Evolutionary conservation across 441 rosid species (phyloP).

Genomic region (Croton setiger): DNA sequence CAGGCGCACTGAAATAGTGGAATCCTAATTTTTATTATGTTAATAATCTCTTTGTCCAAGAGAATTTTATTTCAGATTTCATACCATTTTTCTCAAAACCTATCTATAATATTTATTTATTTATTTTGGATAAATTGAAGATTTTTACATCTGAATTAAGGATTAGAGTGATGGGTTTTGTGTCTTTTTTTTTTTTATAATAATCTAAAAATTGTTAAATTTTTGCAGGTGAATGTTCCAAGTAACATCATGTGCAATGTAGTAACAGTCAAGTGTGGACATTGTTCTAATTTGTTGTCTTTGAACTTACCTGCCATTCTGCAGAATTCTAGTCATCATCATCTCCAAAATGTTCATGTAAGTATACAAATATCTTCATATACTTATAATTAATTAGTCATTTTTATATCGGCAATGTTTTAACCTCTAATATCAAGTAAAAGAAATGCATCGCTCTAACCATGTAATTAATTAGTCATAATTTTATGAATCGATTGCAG

Average conservation of each 20-base stretch:
- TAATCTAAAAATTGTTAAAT: too few relatives aligned
- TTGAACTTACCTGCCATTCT: neutral
- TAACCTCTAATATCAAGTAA: too few relatives aligned
- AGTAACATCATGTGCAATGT: constrained; percentile 2
- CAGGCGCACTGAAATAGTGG: constrained; percentile 14
- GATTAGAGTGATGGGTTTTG: too few relatives aligned
- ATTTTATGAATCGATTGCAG: constrained; percentile 7
- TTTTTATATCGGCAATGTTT: too few relatives aligned
- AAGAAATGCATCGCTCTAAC: too few relatives aligned
- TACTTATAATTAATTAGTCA: too few relatives aligned
- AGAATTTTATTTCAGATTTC: too few relatives aligned
- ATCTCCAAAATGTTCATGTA: constrained; percentile 4
- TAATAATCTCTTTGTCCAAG: neutral
- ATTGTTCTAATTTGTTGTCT: constrained; percentile 13
- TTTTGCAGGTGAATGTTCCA: constrained; percentile 15
- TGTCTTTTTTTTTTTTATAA: neutral
- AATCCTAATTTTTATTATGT: neutral
- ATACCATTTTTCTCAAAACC: too few relatives aligned
- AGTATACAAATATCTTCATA: neutral
- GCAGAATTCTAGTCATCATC: neutral
- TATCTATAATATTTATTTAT: too few relatives aligned
- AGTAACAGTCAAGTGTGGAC: constrained; percentile 16
- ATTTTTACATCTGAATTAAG: too few relatives aligned
- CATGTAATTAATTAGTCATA: too few relatives aligned
- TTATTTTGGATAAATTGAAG: too few relatives aligned